Evolutionary conservation across 345 rosid genomes (phyloP).

Genomic region (Eucalyptus caleyi): DNA sequence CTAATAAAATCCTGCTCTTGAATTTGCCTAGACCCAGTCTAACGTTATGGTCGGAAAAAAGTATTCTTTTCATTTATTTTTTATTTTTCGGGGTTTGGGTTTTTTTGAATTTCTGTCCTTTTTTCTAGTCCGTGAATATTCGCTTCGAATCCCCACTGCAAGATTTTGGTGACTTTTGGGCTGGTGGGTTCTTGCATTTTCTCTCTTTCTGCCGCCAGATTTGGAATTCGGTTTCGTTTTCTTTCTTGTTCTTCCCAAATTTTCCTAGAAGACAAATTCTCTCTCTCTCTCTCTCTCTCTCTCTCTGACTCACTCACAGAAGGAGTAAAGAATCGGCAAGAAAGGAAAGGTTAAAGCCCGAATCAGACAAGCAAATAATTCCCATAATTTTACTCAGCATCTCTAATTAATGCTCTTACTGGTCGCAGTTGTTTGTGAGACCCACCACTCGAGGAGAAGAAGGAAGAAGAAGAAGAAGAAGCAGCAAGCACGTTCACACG

Average conservation of each 20-base stretch:
- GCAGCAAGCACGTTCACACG: background rate
- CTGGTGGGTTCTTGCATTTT: background rate
- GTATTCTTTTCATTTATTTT: background rate
- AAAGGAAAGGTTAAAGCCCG: background rate
- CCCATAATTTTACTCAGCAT: background rate
- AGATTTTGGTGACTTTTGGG: background rate
- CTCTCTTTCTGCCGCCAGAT: background rate
- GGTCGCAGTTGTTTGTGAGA: background rate
- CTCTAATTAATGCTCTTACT: background rate
- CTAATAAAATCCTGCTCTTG: background rate
- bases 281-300: background rate
- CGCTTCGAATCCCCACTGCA: background rate
- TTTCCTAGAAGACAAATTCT: background rate
- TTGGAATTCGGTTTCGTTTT: background rate
- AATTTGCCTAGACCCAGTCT: background rate
- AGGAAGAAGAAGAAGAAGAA: background rate
- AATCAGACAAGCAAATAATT: background rate
- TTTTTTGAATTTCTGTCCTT: background rate
- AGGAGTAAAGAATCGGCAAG: background rate
- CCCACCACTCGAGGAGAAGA: background rate
- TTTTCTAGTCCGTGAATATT: background rate
- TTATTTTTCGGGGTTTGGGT: background rate
- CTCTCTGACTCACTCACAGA: background rate
- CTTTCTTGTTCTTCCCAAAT: background rate
- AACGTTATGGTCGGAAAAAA: background rate